Evolutionary conservation across 768 basidiomycete species (phyloP), one percentile per base, ranked within the genome.

Genomic region (Suillus subluteus): DNA sequence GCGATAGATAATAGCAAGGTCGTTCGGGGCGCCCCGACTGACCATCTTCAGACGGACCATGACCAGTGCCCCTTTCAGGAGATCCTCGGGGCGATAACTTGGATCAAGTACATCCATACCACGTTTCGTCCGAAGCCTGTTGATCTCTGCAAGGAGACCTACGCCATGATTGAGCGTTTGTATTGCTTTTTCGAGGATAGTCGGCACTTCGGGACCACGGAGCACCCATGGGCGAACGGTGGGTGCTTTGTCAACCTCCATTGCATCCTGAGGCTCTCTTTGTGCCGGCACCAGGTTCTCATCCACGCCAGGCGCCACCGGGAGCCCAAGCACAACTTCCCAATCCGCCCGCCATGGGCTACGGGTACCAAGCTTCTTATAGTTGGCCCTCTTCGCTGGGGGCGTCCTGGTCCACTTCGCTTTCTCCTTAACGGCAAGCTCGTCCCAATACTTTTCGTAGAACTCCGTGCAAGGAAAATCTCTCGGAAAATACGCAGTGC

Each of bases 301-400:
- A 7, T 8, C 38, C 15, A 16, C 63, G 68, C 18, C 66, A 50
- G 35, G 64, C 65, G 40, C 71, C 64, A 67, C 65, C 7, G 76
- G 69, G 38, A 90, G 67, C 3, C 89, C 88, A n/a, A 94, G 83
- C n/a, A 91, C 80, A 30, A 81, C 80, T 13, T 80, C 81, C 94
- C 95, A 96, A 69, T 95, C 89, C 2, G 91, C 84, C 58, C 78
- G 79, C 89, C 91, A 98, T 1, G 94, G 91, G 73, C 86, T 90
- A 63, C 81, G 75, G 0, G 87, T 89, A 6, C 86, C 88, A 52
- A 94, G 71, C 67, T 86, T 88, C 23, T 79, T 81, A 68, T 84
- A 95, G 70, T 91, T 93, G 9, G 86, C 82, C 65, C 94, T 84
- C 79, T 98, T 99, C 7, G 94, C 96, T 8, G 92, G 91, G 18